Conservation (phyloP, 2,329 filamentous ascomycete genomes). For the Sporothrix luriei region DNA sequence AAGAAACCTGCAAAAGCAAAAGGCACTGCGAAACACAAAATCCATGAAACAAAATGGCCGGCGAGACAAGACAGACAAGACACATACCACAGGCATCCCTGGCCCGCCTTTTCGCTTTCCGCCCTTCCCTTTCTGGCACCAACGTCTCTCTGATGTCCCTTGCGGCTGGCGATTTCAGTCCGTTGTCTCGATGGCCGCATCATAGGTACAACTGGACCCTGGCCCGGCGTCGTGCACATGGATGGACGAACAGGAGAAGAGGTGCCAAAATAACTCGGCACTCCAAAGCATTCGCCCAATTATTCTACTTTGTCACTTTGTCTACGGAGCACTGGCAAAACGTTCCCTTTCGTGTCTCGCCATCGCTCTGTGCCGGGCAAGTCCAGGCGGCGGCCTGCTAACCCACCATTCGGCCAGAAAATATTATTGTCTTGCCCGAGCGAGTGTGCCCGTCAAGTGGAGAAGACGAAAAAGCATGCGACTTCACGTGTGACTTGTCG, state of each 20-base stretch:
- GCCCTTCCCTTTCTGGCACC: not conserved
- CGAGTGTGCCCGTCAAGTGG: slow-evolving; percentile 13
- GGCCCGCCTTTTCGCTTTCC: not conserved
- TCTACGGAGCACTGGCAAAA: not conserved
- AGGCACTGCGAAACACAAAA: slow-evolving; percentile 20
- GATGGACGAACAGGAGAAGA: not conserved
- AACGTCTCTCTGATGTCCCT: slow-evolving; percentile 3
- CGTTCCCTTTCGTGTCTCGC: slow-evolving; percentile 14
- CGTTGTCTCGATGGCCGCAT: slow-evolving; percentile 27
- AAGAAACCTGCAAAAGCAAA: slow-evolving; percentile 15
- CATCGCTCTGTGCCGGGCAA: not conserved
- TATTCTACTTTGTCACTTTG: not conserved
- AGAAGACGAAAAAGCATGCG: slow-evolving; percentile 8
- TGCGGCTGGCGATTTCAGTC: slow-evolving; percentile 22
- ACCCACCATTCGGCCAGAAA: slow-evolving; percentile 19
- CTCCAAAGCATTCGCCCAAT: not conserved
- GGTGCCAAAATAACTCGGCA: not conserved
- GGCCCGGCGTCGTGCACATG: not conserved
- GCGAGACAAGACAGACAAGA: slow-evolving; percentile 25
- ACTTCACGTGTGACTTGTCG: slow-evolving; percentile 10
- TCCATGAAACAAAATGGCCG: slow-evolving; percentile 29
- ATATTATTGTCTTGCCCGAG: slow-evolving; percentile 18
- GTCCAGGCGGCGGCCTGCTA: slow-evolving; percentile 1
- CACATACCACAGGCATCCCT: slow-evolving; percentile 5
- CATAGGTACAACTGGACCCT: not conserved